Percentiles rank a stretch among this genome's conserved stretches.
Evolutionary conservation across 345 rosid genomes (phyloP).

Genomic region (Odontarrhena argentea): DNA sequence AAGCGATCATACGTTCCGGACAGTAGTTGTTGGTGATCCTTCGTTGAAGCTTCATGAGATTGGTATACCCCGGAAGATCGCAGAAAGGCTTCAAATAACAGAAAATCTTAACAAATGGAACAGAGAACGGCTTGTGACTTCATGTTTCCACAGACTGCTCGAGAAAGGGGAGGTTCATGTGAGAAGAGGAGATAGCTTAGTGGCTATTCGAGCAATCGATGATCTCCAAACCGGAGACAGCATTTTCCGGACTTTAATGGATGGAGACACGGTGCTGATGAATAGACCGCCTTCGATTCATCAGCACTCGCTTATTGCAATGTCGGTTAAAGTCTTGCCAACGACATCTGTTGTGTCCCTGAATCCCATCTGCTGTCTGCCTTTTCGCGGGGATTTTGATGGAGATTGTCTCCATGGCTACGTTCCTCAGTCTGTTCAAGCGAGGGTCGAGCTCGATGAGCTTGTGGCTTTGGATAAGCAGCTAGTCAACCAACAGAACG

Average conservation of each 20-base stretch:
- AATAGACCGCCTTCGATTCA: constrained; percentile 97
- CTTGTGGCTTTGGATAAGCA: constrained; percentile 85
- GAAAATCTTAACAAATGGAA: constrained; percentile 77
- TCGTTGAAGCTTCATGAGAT: constrained; percentile 69
- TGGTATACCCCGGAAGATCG: constrained; percentile 79
- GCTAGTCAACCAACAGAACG: constrained; percentile 70
- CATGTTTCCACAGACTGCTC: constrained; percentile 52
- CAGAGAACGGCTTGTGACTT: constrained; percentile 55
- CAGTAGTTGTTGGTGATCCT: constrained; percentile 91
- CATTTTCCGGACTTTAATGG: constrained; percentile 61
- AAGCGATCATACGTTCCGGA: constrained; percentile 78
- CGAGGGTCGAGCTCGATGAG: constrained; percentile 76
- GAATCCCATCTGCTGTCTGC: constrained; percentile 86
- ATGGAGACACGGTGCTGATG: constrained; percentile 78
- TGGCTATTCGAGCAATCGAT: constrained; percentile 46
- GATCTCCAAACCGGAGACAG: constrained; percentile 67
- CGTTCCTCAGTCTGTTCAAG: constrained; percentile 78
- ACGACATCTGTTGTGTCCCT: constrained; percentile 69
- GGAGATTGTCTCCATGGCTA: constrained; percentile 98
- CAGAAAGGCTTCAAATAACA: constrained; percentile 72
- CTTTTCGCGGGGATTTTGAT: constrained; percentile 93
- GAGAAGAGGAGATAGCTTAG: constrained; percentile 62
- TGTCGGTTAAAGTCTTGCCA: constrained; percentile 75
- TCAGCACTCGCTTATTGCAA: constrained; percentile 82
- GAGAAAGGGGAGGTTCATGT: constrained; percentile 64